Evolutionary conservation across 169 alveolate species (phyloP).

Genomic region (Cystoisospora suis): DNA sequence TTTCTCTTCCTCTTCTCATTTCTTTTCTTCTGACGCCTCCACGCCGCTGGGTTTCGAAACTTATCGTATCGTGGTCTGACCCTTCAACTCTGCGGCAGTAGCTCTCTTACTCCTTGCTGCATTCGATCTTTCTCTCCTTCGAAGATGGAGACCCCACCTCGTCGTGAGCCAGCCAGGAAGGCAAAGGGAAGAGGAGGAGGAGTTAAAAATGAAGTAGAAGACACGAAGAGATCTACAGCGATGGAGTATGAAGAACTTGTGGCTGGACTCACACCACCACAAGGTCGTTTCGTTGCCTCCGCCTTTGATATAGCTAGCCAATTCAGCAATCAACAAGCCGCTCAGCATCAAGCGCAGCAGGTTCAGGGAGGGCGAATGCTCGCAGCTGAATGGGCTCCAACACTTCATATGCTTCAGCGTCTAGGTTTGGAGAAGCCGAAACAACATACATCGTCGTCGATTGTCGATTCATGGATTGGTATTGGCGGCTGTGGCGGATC

Average conservation of each 20-base stretch:
- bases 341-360: not conserved
- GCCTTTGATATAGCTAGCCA: not conserved
- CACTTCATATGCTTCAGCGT: conserved; percentile 6
- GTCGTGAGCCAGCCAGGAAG: too few species aligned
- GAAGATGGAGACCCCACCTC: too few species aligned
- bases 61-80: too few species aligned
- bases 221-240: too few species aligned
- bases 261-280: not conserved
- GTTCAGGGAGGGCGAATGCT: conserved; percentile 17
- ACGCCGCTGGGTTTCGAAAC: too few species aligned
- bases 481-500: not conserved
- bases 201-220: too few species aligned
- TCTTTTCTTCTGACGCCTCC: too few species aligned
- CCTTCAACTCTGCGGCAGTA: too few species aligned
- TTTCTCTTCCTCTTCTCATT: too few species aligned
- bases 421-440: not conserved
- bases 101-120: too few species aligned
- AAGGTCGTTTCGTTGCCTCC: not conserved
- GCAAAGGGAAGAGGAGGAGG: too few species aligned
- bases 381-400: not conserved
- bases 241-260: conserved; percentile 6
- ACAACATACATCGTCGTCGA: not conserved
- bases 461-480: not conserved
- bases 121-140: too few species aligned
- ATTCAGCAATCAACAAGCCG: not conserved